Evolutionary conservation across 2,329 filamentous ascomycete species (phyloP), one percentile per base, ranked within the genome.

Genomic region (Leptographium radiaticola): DNA sequence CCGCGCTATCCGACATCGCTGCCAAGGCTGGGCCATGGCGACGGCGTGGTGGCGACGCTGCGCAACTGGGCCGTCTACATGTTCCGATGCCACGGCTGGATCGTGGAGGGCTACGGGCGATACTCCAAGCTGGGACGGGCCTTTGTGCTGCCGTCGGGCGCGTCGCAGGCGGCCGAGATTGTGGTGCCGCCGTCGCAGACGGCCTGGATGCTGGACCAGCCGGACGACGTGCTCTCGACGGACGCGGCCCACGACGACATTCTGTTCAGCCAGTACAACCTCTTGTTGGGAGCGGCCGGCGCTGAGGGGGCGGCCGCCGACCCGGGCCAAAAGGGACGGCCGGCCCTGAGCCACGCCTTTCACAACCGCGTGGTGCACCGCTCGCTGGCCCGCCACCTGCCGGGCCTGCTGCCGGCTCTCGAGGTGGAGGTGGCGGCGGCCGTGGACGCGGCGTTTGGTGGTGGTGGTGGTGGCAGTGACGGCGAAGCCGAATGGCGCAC

Each of bases 201-300:
- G 10, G 60, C 63, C 10, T 75, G 73, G 73, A 67, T 75, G 61
- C 66, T 75, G 55, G 70, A 73, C 44, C 68, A 72, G 58, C 72
- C 73, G n/a, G 73, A 75, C 53, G 59, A 62, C 33, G 59, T 71
- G 2, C 62, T 75, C 33, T 73, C 70, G 2, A 64, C 71, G 0
- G 61, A 68, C 50, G 62, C 68, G 1, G 71, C 73, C 0, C 72
- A 75, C 58, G 71, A 75, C 55, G 71, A 75, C 53, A 64, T 70
- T 6, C 58, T 73, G 54, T 70, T 69, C 53, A 60, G 67, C 59
- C 66, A 71, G 64, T 53, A 56, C 68, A 67, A 74, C 58, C 74
- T 75, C 54, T 64, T 75, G 25, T 66, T 67, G 30, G 60, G 59
- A 38, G 56, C 58, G 20, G 58, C 67, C n/a, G 45, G 49, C 16